Percentiles rank a stretch among this genome's conserved stretches.
phyloP scores from a whole-genome alignment of 257 asterid genomes.

The Solanum commersonii region DNA sequence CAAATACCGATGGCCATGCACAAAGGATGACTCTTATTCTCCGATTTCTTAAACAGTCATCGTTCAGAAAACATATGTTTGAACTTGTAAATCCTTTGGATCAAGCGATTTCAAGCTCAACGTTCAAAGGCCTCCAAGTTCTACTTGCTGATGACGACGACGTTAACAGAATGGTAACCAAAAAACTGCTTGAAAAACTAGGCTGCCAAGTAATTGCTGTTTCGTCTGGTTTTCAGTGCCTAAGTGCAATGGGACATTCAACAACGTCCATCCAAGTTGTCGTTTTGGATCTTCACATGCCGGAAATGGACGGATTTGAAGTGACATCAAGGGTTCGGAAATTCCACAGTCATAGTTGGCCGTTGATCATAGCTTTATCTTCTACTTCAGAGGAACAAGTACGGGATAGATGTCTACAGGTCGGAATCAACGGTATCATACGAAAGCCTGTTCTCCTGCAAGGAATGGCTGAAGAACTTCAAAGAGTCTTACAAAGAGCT shows the following conservation, averaged over 20 bases:
- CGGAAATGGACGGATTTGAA: constrained; percentile 37
- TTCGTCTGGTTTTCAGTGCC: constrained; percentile 28
- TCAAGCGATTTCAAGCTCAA: not conserved
- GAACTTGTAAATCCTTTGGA: constrained; percentile 16
- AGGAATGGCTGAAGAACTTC: constrained; percentile 31
- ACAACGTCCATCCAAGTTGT: constrained; percentile 19
- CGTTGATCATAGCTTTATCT: constrained; percentile 27
- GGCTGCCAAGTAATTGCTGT: constrained; percentile 34
- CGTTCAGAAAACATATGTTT: constrained; percentile 20
- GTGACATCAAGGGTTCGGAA: constrained; percentile 30
- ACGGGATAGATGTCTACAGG: constrained; percentile 22
- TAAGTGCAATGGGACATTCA: constrained; percentile 26
- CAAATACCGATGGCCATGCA: constrained; percentile 18
- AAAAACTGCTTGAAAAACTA: constrained; percentile 27
- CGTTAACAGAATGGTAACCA: constrained; percentile 32
- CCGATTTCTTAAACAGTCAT: constrained; percentile 24
- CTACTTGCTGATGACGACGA: constrained; percentile 29
- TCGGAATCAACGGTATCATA: constrained; percentile 31
- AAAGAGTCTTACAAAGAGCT: constrained; percentile 21
- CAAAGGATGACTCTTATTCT: constrained; percentile 27
- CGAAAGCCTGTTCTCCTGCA: constrained; percentile 30
- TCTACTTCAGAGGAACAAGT: constrained; percentile 24
- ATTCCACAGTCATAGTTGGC: constrained; percentile 28
- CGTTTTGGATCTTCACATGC: constrained; percentile 38
- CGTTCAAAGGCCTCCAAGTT: constrained; percentile 24